Evolutionary conservation across 2,329 filamentous ascomycete genomes (phyloP), one percentile per base, ranked within the genome.

Genomic region (Fusarium sambucinum): DNA sequence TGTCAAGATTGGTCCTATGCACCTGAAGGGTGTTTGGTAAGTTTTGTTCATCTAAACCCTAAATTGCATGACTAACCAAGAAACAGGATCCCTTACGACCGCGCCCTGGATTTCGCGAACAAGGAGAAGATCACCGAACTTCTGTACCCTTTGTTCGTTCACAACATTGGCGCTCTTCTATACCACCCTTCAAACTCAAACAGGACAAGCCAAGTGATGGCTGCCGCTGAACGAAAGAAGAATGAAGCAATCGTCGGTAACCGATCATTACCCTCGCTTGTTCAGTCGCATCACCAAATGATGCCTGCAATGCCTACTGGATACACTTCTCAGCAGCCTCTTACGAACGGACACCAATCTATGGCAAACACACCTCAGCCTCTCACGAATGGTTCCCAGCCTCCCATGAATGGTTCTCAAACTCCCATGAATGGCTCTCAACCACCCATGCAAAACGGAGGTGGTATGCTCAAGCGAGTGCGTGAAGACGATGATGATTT

Each of bases 91-190:
- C 96, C 96, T 3, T 98, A 97, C 74, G 96, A 98, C 73, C 91
- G 96, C 70, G 96, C 96, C n/a, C 83, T 99, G 55, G 96, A 98
- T 75, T 98, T 99, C 78, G 96, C 96, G 70, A 99, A 99, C 84
- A 98, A 97, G 86, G 96, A 99, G 81, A 98, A 98, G 83, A 99
- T 98, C 69, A 98, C 96, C 0, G 95, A 98, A 80, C 84, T 94
- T 47, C 83, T 98, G 55, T 99, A 98, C 79, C 96, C 96, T 53
- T 85, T 99, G 48, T 99, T 99, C 78, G 96, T 98, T 38, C 94
- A 98, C 80, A 97, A 98, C 80, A 98, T 98, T 77, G 93, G 93
- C 63, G 92, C 93, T 59, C 85, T 98, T 69, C 87, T 98, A 50
- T 98, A 97, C 79, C 95, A 98, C 78, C 95, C 96, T 1, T 91